Base-by-base conservation (phyloP, 2,329 filamentous ascomycete species). In the Colletotrichum nymphaeae region DNA sequence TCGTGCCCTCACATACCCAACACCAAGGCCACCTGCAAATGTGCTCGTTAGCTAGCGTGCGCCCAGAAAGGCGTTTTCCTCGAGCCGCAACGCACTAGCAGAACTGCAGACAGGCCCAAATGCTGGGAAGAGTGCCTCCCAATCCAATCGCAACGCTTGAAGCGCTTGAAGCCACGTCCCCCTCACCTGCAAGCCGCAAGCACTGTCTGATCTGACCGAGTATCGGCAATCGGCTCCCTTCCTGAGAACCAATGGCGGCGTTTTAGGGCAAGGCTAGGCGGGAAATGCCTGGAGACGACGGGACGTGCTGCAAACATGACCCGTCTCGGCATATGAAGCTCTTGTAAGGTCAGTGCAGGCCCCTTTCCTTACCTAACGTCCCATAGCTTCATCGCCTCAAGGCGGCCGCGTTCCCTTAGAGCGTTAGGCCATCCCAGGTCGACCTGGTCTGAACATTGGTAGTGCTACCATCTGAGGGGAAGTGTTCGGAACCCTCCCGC, bases 281-380 rank as follows among this genome's bases (percentile, higher is more conserved):
- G 26, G 32, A 59, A 53, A 26, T n/a, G 30, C 49, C 49, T 52
- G 26, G 30, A 56, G 42, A 69, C 52, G 53, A 69, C 52, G 53
- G 58, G 66, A 57, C 35, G 49, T 72, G 46, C 42, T 69, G 66
- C 65, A 72, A 72, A 64, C 59, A 59, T 14, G n/a, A 55, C 22
- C 35, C 53, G 65, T 69, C 69, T 72, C 69, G 65, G 58, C 69
- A 72, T n/a, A 70, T 72, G 66, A 59, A 30, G 58, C 42, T 49
- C 19, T 32, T 52, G 58, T 52, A 56, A 66, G 63, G 53, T 70
- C 53, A 60, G 37, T 19, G 42, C 63, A 24, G 28, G 8, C 46
- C 55, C 32, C 30, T 35, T 49, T 28, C 32, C 24, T 46, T 24
- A 24, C 35, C 37, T 22, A 55, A 59, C 46, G 32, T 60, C n/a